Percentiles rank a stretch among this genome's conserved stretches.
Evolutionary conservation across 2,329 filamentous ascomycete genomes (phyloP).

Genomic region (Scedosporium minutisporum): DNA sequence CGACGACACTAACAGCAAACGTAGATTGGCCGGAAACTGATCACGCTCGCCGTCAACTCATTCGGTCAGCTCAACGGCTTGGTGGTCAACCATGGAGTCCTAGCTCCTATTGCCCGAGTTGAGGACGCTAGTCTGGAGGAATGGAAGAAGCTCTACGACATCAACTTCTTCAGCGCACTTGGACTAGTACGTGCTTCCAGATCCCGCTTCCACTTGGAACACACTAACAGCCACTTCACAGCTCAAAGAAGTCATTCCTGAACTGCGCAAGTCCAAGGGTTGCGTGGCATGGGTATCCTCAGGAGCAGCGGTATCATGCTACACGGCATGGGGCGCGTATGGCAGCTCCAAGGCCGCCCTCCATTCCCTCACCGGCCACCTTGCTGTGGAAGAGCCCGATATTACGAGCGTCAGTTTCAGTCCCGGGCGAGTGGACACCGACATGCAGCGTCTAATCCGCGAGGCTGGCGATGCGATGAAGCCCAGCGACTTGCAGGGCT

Average conservation of each 20-base stretch:
- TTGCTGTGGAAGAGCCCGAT: slow-evolving; percentile 67
- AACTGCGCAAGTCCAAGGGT: slow-evolving; percentile 59
- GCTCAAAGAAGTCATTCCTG: slow-evolving; percentile 61
- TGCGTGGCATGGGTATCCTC: slow-evolving; percentile 71
- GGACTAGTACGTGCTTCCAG: slow-evolving; percentile 50
- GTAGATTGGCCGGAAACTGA: slow-evolving; percentile 39
- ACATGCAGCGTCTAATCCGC: slow-evolving; percentile 79
- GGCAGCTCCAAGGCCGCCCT: slow-evolving; percentile 75
- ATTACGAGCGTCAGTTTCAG: slow-evolving; percentile 64
- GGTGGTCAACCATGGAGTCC: slow-evolving; percentile 77
- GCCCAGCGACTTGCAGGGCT: slow-evolving; percentile 51
- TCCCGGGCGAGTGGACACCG: slow-evolving; percentile 78
- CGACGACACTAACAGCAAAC: too few species aligned
- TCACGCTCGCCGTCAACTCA: slow-evolving; percentile 52
- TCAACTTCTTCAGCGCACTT: slow-evolving; percentile 80
- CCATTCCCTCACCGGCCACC: slow-evolving; percentile 66
- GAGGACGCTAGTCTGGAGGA: slow-evolving; percentile 57
- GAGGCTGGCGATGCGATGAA: slow-evolving; percentile 39
- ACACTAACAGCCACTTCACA: slow-evolving; percentile 21
- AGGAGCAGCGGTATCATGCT: slow-evolving; percentile 59
- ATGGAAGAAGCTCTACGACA: slow-evolving; percentile 68
- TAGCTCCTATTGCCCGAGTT: slow-evolving; percentile 67
- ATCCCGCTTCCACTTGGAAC: not conserved
- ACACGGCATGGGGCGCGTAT: slow-evolving; percentile 69
- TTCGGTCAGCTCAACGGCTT: slow-evolving; percentile 73